Evolutionary conservation across 176 grass and related monocot genomes (phyloP).

Genomic region (Saccharum spontaneum): DNA sequence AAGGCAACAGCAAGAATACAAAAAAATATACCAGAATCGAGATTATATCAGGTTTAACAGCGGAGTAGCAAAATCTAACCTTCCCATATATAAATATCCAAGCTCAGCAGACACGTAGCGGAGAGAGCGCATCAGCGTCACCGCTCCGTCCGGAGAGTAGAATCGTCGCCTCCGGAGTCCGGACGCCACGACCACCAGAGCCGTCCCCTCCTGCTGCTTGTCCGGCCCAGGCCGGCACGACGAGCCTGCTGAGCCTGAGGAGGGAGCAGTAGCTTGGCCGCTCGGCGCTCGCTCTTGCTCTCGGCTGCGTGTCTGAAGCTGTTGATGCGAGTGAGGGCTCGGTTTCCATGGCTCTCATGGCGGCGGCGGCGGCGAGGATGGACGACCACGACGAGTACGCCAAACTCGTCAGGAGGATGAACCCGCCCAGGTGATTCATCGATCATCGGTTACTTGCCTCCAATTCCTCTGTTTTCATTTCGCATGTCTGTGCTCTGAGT

Average conservation of each 20-base stretch:
- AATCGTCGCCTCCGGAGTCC: background rate
- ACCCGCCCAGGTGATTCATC: constrained; percentile 61
- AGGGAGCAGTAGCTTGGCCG: background rate
- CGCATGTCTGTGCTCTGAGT: background rate
- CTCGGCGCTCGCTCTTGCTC: background rate
- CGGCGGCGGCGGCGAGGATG: constrained; percentile 11
- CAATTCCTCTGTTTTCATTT: background rate
- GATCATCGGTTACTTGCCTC: background rate
- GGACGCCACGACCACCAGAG: background rate
- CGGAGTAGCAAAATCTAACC: background rate
- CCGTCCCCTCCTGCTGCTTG: background rate
- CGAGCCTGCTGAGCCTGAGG: background rate
- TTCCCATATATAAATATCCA: background rate
- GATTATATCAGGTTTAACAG: background rate
- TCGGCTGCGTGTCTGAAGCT: background rate
- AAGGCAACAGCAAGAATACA: background rate
- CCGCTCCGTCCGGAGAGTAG: background rate
- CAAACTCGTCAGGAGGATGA: constrained; percentile 84
- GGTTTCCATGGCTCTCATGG: constrained; percentile 32
- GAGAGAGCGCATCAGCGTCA: background rate
- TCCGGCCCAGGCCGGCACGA: constrained; percentile 8
- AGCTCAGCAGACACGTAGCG: background rate
- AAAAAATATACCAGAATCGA: background rate
- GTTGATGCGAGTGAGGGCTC: constrained; percentile 24
- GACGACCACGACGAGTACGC: constrained; percentile 74